phyloP scores from a whole-genome alignment of 768 basidiomycete species.

The Boletus barrowsii region DNA sequence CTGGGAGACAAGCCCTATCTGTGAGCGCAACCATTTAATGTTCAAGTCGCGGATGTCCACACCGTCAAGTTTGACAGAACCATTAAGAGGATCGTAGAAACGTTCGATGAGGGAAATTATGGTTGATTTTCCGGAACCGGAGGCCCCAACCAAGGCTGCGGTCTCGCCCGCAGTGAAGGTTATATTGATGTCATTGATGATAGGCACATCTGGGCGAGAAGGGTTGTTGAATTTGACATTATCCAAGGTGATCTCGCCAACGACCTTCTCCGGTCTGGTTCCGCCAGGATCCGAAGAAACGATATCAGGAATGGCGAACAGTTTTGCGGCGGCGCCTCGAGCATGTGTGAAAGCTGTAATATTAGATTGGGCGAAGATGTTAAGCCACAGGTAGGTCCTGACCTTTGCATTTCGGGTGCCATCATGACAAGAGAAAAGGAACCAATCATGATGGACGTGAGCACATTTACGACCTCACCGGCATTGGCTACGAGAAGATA shows the following conservation, averaged over 20 bases:
- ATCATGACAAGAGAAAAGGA: constrained; percentile 85
- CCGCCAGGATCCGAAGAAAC: constrained; percentile 73
- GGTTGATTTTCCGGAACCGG: constrained; percentile 76
- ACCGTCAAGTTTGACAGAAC: constrained; percentile 61
- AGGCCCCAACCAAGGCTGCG: constrained; percentile 73
- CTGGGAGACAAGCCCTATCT: constrained; percentile 87
- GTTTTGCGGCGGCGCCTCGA: constrained; percentile 84
- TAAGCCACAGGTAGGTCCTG: neutral
- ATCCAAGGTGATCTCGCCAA: constrained; percentile 70
- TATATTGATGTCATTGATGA: constrained; percentile 67
- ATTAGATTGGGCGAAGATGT: neutral
- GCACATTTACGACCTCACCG: constrained; percentile 79
- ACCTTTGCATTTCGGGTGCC: constrained; percentile 88
- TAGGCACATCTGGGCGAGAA: constrained; percentile 73
- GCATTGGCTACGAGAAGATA: constrained; percentile 72
- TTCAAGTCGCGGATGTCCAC: constrained; percentile 71
- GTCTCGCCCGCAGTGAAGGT: constrained; percentile 76
- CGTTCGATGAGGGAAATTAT: constrained; percentile 79
- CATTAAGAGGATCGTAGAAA: constrained; percentile 79
- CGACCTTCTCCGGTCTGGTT: constrained; percentile 59
- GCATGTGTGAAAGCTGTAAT: constrained; percentile 79
- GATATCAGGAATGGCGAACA: constrained; percentile 80
- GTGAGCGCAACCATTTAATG: constrained; percentile 79
- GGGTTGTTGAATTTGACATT: constrained; percentile 83
- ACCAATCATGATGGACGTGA: constrained; percentile 82